Percentiles rank a stretch among this genome's conserved stretches.
Conservation (phyloP, 495 filamentous ascomycete genomes). For the Alectoria sarmentosa region DNA sequence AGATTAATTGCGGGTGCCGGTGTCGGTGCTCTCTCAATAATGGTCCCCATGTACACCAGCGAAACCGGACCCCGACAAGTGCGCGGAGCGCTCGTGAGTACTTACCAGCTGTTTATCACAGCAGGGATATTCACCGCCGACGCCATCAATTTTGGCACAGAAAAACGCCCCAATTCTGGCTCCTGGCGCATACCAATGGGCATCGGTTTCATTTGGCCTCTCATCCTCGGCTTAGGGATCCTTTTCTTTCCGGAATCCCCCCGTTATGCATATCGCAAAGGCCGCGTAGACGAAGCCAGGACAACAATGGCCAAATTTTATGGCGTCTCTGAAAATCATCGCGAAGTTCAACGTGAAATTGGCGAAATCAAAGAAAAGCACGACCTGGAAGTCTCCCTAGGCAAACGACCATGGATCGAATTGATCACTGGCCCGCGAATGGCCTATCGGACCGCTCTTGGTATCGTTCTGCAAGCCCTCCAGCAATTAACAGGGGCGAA, state of each 20-base stretch:
- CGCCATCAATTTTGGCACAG: slow-evolving; percentile 51
- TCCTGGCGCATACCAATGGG: slow-evolving; percentile 77
- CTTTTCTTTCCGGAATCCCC: slow-evolving; percentile 69
- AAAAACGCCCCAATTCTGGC: slow-evolving; percentile 43
- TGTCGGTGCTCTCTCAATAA: slow-evolving; percentile 67
- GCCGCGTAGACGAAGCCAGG: slow-evolving; percentile 58
- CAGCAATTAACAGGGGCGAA: slow-evolving; percentile 53
- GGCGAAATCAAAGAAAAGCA: slow-evolving; percentile 58
- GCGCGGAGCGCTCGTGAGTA: slow-evolving; percentile 42
- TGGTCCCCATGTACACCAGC: slow-evolving; percentile 48
- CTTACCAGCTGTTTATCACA: slow-evolving; percentile 42
- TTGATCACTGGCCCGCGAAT: slow-evolving; percentile 56
- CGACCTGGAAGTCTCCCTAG: slow-evolving; percentile 48
- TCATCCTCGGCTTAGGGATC: slow-evolving; percentile 63
- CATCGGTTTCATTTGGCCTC: slow-evolving; percentile 67
- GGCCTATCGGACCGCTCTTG: slow-evolving; percentile 56
- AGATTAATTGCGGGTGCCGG: slow-evolving; percentile 67
- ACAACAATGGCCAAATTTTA: slow-evolving; percentile 63
- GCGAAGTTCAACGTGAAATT: slow-evolving; percentile 61
- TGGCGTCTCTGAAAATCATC: slow-evolving; percentile 57
- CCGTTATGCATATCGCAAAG: slow-evolving; percentile 58
- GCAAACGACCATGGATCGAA: slow-evolving; percentile 52
- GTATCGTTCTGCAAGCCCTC: slow-evolving; percentile 64
- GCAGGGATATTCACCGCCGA: slow-evolving; percentile 77
- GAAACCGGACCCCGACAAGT: slow-evolving; percentile 39